phyloP scores from a whole-genome alignment of 139 green algal species.

The Chlorella sp. region DNA sequence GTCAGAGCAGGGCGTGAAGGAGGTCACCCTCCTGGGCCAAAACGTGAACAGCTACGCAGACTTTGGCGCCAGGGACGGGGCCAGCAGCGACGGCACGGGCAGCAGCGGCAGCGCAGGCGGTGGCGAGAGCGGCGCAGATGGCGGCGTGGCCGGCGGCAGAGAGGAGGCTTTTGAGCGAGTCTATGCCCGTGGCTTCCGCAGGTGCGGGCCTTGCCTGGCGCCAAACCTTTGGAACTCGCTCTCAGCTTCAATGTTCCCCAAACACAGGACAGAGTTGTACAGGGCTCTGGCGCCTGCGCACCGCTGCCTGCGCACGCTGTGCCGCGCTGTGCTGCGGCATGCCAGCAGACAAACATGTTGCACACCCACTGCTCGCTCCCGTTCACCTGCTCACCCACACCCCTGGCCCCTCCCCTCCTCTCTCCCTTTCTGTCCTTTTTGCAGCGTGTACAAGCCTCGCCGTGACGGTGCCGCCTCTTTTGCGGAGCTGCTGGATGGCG shows the following conservation, averaged over 20 bases:
- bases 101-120: neutral
- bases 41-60: conserved; percentile 95
- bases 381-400: neutral
- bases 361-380: too few relatives aligned
- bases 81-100: neutral
- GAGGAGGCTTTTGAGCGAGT: conserved; percentile 10
- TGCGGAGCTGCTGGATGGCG: conserved; percentile 79
- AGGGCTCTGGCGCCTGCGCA: neutral
- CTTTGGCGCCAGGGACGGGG: conserved; percentile 28
- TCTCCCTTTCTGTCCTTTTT: neutral
- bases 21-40: conserved; percentile 90
- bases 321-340: neutral
- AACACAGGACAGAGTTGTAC: too few relatives aligned
- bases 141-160: neutral
- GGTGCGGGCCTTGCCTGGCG: neutral
- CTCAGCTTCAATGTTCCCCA: too few relatives aligned
- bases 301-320: neutral
- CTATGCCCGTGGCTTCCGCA: conserved; percentile 34
- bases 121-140: too few relatives aligned
- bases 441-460: conserved; percentile 81
- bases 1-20: conserved; percentile 72
- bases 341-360: neutral
- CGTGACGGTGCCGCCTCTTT: conserved; percentile 72
- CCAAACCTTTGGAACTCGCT: too few relatives aligned
- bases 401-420: neutral